Conservation (phyloP, 2,329 filamentous ascomycete genomes). For the Diaporthe capsici region DNA sequence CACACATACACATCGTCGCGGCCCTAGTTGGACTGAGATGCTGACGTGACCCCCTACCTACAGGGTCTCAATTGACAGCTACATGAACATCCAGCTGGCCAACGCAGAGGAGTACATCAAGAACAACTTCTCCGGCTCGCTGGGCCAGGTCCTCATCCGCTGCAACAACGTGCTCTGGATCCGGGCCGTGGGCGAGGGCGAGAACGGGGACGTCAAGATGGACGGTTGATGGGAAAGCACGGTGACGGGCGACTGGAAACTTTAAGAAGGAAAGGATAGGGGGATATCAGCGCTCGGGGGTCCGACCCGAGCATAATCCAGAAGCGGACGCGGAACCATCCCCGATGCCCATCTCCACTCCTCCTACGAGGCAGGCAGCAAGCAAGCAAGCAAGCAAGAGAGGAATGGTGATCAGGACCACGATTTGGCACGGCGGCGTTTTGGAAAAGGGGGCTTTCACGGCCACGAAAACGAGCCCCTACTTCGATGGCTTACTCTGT, state of each 20-base stretch:
- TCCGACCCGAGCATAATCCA: neutral
- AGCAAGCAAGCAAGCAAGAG: neutral
- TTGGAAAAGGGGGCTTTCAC: neutral
- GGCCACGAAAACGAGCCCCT: conserved; percentile 10
- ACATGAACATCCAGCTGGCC: conserved; percentile 98
- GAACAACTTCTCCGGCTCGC: conserved; percentile 84
- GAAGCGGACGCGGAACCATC: neutral
- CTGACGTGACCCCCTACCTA: neutral
- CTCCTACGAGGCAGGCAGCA: conserved; percentile 8
- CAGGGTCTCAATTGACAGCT: conserved; percentile 87
- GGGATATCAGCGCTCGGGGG: neutral
- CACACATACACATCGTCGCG: neutral
- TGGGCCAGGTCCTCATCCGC: conserved; percentile 95
- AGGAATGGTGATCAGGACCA: neutral
- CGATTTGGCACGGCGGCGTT: neutral
- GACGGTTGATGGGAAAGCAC: conserved; percentile 57
- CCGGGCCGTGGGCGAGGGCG: conserved; percentile 64
- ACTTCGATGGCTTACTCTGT: neutral
- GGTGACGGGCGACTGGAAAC: neutral
- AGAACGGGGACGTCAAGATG: conserved; percentile 71
- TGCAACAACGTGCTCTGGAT: conserved; percentile 98
- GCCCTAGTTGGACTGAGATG: neutral
- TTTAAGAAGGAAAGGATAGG: neutral
- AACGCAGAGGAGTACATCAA: conserved; percentile 94
- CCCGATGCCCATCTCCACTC: neutral